These are phyloP conservation scores for Postia placenta DNA, from an alignment of 768 basidiomycete species.

Conservation along the genomic window DNA sequence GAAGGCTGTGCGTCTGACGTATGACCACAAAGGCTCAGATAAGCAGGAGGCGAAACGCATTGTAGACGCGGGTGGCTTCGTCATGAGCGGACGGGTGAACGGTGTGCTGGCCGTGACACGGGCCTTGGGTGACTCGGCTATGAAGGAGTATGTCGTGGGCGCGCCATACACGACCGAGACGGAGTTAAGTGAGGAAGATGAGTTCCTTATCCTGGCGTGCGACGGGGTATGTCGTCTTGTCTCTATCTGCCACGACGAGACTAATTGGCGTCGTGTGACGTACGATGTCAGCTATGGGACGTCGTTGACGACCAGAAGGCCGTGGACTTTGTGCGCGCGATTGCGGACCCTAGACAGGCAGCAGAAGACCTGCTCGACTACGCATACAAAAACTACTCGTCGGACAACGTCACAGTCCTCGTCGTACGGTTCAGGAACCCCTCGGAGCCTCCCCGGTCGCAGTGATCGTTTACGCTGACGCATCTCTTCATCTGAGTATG, in stretches of 20 bases:
- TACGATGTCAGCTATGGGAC: slow-evolving; percentile 98
- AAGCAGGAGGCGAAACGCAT: slow-evolving; percentile 97
- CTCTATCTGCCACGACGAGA: neutral
- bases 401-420: slow-evolving; percentile 91
- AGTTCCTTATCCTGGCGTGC: slow-evolving; percentile 93
- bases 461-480: too few species aligned
- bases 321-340: slow-evolving; percentile 72
- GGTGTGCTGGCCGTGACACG: slow-evolving; percentile 96
- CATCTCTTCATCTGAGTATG: too few species aligned
- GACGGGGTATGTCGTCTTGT: slow-evolving; percentile 74
- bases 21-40: slow-evolving; percentile 98
- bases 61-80: slow-evolving; percentile 96
- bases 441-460: slow-evolving; percentile 10
- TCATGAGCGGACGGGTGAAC: slow-evolving; percentile 97
- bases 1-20: slow-evolving; percentile 87
- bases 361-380: slow-evolving; percentile 70
- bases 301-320: slow-evolving; percentile 88
- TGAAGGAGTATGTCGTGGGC: slow-evolving; percentile 99
- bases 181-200: slow-evolving; percentile 82
- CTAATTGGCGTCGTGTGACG: slow-evolving; percentile 11
- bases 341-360: slow-evolving; percentile 78
- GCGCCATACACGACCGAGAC: slow-evolving; percentile 99
- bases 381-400: slow-evolving; percentile 83
- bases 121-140: slow-evolving; percentile 91
- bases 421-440: slow-evolving; percentile 75